phyloP scores from a whole-genome alignment of 73 alveolate genomes.

The Paramecium primaurelia region DNA sequence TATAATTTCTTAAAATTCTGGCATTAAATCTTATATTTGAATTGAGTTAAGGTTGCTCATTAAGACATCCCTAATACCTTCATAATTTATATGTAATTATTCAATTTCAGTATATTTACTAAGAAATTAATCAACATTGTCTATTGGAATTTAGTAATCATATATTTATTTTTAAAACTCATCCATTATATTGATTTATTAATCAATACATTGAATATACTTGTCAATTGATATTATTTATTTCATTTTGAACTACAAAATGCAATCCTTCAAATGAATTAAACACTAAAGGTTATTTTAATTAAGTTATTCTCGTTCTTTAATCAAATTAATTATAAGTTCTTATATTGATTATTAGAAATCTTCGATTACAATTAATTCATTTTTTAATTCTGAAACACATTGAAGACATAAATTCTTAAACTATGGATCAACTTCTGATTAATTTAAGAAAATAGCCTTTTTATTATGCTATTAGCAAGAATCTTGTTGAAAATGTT shows the following conservation, averaged over 20 bases:
- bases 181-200: not conserved
- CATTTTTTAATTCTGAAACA: not conserved
- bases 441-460: not conserved
- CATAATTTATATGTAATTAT: not conserved
- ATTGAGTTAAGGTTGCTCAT: too few relatives aligned
- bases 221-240: not conserved
- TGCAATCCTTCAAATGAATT: not conserved
- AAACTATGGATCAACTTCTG: not conserved
- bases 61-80: not conserved
- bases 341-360: not conserved
- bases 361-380: not conserved
- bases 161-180: too few relatives aligned
- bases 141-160: not conserved
- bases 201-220: not conserved
- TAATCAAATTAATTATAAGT: too few relatives aligned
- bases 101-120: not conserved
- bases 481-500: not conserved
- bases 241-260: too few relatives aligned
- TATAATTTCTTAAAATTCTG: not conserved
- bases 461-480: not conserved
- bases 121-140: not conserved
- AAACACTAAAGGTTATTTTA: not conserved
- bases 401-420: not conserved
- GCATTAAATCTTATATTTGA: not conserved
- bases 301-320: not conserved